Conservation (phyloP, 352 stramenopile genomes). For the Globisporangium carolinianum region DNA sequence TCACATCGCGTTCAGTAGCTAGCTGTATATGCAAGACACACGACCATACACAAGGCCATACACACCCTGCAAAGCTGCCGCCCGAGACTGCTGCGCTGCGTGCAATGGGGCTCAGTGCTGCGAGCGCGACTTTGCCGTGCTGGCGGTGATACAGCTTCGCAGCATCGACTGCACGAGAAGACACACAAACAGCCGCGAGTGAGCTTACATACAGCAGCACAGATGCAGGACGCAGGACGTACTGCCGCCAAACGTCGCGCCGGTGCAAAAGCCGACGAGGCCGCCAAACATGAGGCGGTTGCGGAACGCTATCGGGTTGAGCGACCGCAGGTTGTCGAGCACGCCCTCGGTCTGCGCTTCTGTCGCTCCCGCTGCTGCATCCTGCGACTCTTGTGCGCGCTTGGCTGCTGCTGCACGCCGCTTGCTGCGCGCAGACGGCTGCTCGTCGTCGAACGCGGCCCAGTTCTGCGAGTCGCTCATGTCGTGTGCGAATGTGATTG, state of each 20-base stretch:
- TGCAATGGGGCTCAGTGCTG: conserved; percentile 34
- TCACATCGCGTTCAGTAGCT: not conserved
- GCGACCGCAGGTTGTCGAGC: conserved; percentile 17
- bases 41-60: conserved; percentile 7
- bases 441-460: conserved; percentile 64
- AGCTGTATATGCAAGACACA: not conserved
- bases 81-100: conserved; percentile 50
- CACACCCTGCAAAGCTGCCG: conserved; percentile 49
- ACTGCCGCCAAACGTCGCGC: conserved; percentile 71
- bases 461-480: conserved; percentile 72
- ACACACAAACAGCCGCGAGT: not conserved
- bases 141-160: conserved; percentile 57
- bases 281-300: conserved; percentile 75
- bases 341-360: conserved; percentile 4
- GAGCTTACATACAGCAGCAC: not conserved
- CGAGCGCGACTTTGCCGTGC: conserved; percentile 38
- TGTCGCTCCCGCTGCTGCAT: conserved; percentile 5
- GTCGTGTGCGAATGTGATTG: not conserved
- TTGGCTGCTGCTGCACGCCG: not conserved
- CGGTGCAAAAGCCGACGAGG: conserved; percentile 71
- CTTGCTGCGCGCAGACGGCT: conserved; percentile 5
- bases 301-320: conserved; percentile 42
- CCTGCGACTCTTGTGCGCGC: conserved; percentile 10
- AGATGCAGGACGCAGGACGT: conserved; percentile 1
- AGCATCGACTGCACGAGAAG: conserved; percentile 37